Percentiles rank a stretch among this genome's conserved stretches.
Conservation (phyloP, 2,329 filamentous ascomycete species). For the Neonectria ditissima region DNA sequence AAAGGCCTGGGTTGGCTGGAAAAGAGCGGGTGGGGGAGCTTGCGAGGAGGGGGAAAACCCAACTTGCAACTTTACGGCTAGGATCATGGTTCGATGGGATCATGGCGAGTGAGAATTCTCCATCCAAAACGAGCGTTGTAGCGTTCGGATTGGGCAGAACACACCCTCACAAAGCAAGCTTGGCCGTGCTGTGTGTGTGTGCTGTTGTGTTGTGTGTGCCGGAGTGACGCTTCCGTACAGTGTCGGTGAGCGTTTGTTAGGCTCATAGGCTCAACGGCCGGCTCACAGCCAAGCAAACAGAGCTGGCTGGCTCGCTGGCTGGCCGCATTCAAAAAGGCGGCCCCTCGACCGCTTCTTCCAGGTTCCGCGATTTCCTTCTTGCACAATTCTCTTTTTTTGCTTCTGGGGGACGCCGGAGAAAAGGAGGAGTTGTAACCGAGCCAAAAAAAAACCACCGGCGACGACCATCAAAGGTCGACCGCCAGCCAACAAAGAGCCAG, state of each 20-base stretch:
- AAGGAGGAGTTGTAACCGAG: constrained; percentile 23
- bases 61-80: not conserved
- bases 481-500: constrained; percentile 8
- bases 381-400: constrained; percentile 5
- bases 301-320: not conserved
- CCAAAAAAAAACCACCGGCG: constrained; percentile 7
- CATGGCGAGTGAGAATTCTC: constrained; percentile 2
- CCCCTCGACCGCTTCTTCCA: constrained; percentile 31
- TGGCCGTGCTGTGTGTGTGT: not conserved
- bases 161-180: not conserved
- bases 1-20: constrained; percentile 13
- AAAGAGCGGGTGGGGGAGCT: constrained; percentile 3
- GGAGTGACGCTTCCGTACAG: constrained; percentile 7
- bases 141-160: not conserved
- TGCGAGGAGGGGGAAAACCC: not conserved
- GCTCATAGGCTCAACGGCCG: not conserved
- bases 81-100: constrained; percentile 1
- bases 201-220: not conserved
- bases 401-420: constrained; percentile 36
- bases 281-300: constrained; percentile 10
- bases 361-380: constrained; percentile 13
- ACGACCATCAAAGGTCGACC: not conserved
- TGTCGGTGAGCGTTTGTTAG: constrained; percentile 25
- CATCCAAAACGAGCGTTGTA: not conserved
- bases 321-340: constrained; percentile 23